A percentile compares a stretch with the other conserved stretches of the same genome.
Conservation (phyloP, 2,329 filamentous ascomycete genomes). For the Pseudogymnoascus sp. region DNA sequence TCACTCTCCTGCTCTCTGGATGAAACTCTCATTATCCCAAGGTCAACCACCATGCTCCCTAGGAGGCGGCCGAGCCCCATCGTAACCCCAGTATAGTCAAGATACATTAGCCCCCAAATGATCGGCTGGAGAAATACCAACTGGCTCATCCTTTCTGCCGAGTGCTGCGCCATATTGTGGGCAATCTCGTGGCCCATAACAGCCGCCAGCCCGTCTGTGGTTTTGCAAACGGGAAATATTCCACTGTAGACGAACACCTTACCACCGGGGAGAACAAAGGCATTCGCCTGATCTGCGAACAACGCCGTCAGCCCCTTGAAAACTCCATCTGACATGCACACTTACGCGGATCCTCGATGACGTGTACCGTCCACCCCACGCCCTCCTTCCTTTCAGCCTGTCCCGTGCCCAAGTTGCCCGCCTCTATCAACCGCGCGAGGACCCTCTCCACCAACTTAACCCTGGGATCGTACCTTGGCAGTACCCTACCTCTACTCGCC, state of each 20-base stretch:
- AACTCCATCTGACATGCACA: conserved; percentile 10
- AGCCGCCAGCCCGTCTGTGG: conserved; percentile 61
- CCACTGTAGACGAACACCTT: conserved; percentile 75
- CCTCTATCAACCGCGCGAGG: conserved; percentile 57
- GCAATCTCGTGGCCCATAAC: conserved; percentile 75
- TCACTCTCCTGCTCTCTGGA: conserved; percentile 64
- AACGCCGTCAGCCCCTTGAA: neutral
- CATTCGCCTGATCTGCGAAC: conserved; percentile 44
- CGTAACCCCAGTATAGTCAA: conserved; percentile 24
- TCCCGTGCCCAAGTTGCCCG: conserved; percentile 44
- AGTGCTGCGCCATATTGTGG: conserved; percentile 62
- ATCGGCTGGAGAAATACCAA: conserved; percentile 31
- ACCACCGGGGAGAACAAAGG: conserved; percentile 68
- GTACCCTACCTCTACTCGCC: conserved; percentile 40
- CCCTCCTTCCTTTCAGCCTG: conserved; percentile 24
- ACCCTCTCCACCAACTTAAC: conserved; percentile 51
- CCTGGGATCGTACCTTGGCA: conserved; percentile 52
- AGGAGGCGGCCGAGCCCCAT: conserved; percentile 21
- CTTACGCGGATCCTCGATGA: conserved; percentile 57
- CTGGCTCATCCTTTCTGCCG: conserved; percentile 51
- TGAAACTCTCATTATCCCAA: conserved; percentile 60
- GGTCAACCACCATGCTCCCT: conserved; percentile 35
- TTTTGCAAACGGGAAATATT: conserved; percentile 56
- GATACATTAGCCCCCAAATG: conserved; percentile 29
- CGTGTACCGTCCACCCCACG: conserved; percentile 60